Base-by-base conservation (phyloP, 2,329 filamentous ascomycete genomes). In the Arthrobotrys musiformis region DNA sequence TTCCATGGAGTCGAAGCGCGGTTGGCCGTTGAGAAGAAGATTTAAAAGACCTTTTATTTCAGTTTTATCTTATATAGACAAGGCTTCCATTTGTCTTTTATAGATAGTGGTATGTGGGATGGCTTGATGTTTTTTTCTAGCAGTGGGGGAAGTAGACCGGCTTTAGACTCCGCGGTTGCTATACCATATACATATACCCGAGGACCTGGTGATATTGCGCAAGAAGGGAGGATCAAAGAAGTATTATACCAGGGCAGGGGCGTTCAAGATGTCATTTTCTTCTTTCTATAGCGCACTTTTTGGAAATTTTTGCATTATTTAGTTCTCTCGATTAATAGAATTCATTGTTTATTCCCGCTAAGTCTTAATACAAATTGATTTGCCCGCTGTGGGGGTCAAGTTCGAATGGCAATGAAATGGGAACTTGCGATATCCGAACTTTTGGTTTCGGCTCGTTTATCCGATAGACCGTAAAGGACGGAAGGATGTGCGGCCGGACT, bases 1-100 rank as follows among this genome's bases (percentile, higher is more conserved):
- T 56, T 66, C 11, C 60, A 64, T 42, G 48, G 33, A 1, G 19
- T 24, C 15, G 19, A 58, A 17, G 30, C 9, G 7, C 4, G 54
- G 3, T 19, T 58, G 33, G 30, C 54, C 24, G 17, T 58, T 40
- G 30, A 58, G 54, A 40, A 58, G 33, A 58, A 58, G 30, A 58
- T 58, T 1, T 58, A 58, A 33, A 19, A 42, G 37, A 7, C 15
- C 2, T 42, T 19, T 46, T n/a, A 7, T 46, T 19, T 22, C 13
- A 17, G 37, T 33, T 33, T 33, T 33, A 33, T 33, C 9, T n/a
- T n/a, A n/a, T 8, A 28, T 50, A 3, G 13, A 24, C 9, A 24
- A 3, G 3, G 11, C 2, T 11, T 15, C 30, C 37, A 5, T 6
- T 42, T n/a, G 5, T 2, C 13, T 52, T 52, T 26, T 52, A 28